Percentiles rank a stretch among this genome's conserved stretches.
Evolutionary conservation across 495 filamentous ascomycete genomes (phyloP).

Genomic region (Aspergillus asperescens): DNA sequence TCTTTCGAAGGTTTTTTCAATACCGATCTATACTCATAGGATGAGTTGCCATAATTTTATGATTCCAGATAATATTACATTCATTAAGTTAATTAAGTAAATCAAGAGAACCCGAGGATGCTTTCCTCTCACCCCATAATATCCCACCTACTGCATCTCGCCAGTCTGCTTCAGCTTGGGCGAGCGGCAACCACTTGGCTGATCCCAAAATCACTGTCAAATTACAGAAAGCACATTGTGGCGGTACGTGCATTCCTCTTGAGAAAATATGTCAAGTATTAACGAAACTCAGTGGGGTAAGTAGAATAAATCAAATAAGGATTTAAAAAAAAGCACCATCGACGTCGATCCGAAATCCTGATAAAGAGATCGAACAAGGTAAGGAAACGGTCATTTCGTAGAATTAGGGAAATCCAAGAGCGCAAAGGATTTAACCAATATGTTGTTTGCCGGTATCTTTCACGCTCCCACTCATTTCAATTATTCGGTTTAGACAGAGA

Average conservation of each 20-base stretch:
- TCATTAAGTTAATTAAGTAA: slow-evolving; percentile 11
- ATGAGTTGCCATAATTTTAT: too few species aligned
- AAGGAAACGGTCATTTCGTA: slow-evolving; percentile 10
- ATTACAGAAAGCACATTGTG: too few species aligned
- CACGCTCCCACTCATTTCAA: slow-evolving; percentile 3
- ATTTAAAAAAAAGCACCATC: slow-evolving; percentile 10
- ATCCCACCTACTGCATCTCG: neutral
- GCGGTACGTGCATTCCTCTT: neutral
- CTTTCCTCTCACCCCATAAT: neutral
- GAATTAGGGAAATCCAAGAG: slow-evolving; percentile 9
- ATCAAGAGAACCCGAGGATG: neutral
- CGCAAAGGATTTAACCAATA: slow-evolving; percentile 10
- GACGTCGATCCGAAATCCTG: slow-evolving; percentile 14
- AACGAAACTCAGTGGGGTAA: slow-evolving; percentile 12
- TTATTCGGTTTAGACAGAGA: slow-evolving; percentile 23
- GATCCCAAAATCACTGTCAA: too few species aligned
- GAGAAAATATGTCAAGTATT: slow-evolving; percentile 4
- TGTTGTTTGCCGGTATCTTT: neutral
- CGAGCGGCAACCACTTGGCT: neutral
- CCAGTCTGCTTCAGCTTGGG: neutral
- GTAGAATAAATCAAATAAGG: slow-evolving; percentile 11
- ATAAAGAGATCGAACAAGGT: slow-evolving; percentile 6
- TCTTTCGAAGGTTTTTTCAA: too few species aligned
- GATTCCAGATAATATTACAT: slow-evolving; percentile 18
- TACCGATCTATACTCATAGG: too few species aligned